Conservation (phyloP, 2,329 filamentous ascomycete genomes). For the Chaetoscypha palmicola region DNA sequence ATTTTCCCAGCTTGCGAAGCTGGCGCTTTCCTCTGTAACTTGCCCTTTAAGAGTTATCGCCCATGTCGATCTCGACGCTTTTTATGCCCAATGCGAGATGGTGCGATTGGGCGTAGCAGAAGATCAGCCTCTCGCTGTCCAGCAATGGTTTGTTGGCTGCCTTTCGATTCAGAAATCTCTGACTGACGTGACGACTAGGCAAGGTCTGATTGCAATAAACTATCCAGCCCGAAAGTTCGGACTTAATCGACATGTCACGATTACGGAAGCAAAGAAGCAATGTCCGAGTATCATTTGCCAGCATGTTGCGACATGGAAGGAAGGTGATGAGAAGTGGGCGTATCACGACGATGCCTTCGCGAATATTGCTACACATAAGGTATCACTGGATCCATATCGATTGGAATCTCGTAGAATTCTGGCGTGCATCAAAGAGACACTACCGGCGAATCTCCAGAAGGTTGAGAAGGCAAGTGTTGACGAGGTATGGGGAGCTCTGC, state of each 20-base stretch:
- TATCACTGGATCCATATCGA: conserved; percentile 87
- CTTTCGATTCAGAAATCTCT: not conserved
- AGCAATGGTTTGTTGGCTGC: conserved; percentile 65
- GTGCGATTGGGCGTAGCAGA: conserved; percentile 69
- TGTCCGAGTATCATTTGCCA: conserved; percentile 81
- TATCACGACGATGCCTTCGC: conserved; percentile 76
- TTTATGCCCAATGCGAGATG: conserved; percentile 96
- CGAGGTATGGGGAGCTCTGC: conserved; percentile 41
- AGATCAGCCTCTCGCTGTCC: conserved; percentile 79
- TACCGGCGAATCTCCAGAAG: conserved; percentile 59
- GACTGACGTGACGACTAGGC: conserved; percentile 42
- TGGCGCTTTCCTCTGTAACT: conserved; percentile 62
- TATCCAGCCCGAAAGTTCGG: conserved; percentile 81
- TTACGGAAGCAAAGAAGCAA: conserved; percentile 74
- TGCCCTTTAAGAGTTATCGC: conserved; percentile 81
- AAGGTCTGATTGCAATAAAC: conserved; percentile 92
- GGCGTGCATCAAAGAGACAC: conserved; percentile 63
- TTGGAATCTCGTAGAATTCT: conserved; percentile 78
- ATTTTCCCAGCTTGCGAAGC: conserved; percentile 71
- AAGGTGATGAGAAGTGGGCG: conserved; percentile 85
- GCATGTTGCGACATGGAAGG: conserved; percentile 92
- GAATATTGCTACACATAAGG: conserved; percentile 83
- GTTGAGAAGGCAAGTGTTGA: conserved; percentile 95
- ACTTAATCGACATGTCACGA: conserved; percentile 70
- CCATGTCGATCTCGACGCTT: conserved; percentile 93